Evolutionary conservation across 2,329 filamentous ascomycete species (phyloP).

Genomic region (Penicillium italicum): DNA sequence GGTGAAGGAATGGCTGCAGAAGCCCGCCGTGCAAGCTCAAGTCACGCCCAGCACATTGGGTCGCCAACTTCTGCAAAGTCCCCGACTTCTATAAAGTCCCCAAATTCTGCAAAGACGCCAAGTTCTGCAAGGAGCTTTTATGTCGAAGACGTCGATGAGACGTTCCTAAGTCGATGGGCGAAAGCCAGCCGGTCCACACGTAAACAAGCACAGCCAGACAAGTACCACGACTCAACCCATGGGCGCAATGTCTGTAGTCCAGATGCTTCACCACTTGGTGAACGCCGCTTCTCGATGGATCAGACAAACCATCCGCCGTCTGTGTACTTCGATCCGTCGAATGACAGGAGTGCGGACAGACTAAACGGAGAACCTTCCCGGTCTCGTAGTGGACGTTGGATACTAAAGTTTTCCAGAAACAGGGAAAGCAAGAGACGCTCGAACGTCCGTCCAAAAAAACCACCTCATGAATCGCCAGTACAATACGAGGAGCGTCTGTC

Average conservation of each 20-base stretch:
- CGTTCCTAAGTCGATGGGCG: background rate
- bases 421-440: conserved; percentile 11
- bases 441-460: conserved; percentile 6
- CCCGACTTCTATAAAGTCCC: background rate
- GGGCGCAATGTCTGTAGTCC: background rate
- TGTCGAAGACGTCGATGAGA: conserved; percentile 3
- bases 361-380: conserved; percentile 1
- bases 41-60: background rate
- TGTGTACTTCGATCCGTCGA: background rate
- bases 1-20: background rate
- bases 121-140: background rate
- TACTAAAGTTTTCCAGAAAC: conserved; percentile 12
- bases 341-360: background rate
- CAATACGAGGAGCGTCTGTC: conserved; percentile 12
- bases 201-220: background rate
- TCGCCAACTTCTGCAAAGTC: background rate
- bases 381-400: conserved; percentile 14
- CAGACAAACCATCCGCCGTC: background rate
- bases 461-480: conserved; percentile 9
- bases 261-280: background rate
- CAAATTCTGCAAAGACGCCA: background rate
- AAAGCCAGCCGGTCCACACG: background rate
- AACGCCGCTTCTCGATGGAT: conserved; percentile 1
- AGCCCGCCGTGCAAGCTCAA: background rate
- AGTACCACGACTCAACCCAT: background rate